phyloP scores from a whole-genome alignment of 2,329 filamentous ascomycete genomes.

The Aspergillus sp. region DNA sequence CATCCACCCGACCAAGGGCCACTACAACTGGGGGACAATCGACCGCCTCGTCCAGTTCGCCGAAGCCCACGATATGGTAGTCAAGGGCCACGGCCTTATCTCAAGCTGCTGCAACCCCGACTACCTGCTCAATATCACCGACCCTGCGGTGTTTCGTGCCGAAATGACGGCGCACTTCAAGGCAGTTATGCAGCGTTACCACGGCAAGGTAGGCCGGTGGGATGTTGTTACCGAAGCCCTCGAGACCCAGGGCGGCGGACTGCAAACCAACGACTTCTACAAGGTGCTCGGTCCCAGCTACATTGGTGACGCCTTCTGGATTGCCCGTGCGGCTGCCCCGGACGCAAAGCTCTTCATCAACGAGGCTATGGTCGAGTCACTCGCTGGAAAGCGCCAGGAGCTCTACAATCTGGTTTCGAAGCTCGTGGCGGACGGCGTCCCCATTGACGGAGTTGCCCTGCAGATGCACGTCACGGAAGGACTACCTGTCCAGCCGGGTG shows the following conservation, averaged over 20 bases:
- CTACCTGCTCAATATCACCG: constrained; percentile 12
- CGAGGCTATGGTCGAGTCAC: not conserved
- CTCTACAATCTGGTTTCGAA: constrained; percentile 5
- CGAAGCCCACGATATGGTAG: constrained; percentile 8
- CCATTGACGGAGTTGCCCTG: constrained; percentile 7
- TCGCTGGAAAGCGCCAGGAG: constrained; percentile 5
- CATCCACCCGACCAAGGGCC: constrained; percentile 9
- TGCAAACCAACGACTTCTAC: constrained; percentile 6
- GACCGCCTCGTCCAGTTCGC: constrained; percentile 12
- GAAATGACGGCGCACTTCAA: constrained; percentile 10
- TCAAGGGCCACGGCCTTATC: constrained; percentile 15
- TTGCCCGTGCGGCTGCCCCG: constrained; percentile 9
- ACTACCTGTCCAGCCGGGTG: not conserved
- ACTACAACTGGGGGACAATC: constrained; percentile 14
- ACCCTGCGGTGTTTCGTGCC: constrained; percentile 7
- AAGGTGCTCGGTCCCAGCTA: constrained; percentile 9
- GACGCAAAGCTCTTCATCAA: constrained; percentile 14
- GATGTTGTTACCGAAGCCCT: constrained; percentile 15
- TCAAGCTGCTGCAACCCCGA: constrained; percentile 16
- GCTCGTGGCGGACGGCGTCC: constrained; percentile 2
- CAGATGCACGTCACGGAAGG: constrained; percentile 6
- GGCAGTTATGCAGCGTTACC: constrained; percentile 13
- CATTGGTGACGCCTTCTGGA: constrained; percentile 10
- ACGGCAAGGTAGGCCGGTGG: constrained; percentile 12
- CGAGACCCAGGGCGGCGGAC: not conserved